Conservation (phyloP, 2,329 filamentous ascomycete species). For the Penicillium sp. region DNA sequence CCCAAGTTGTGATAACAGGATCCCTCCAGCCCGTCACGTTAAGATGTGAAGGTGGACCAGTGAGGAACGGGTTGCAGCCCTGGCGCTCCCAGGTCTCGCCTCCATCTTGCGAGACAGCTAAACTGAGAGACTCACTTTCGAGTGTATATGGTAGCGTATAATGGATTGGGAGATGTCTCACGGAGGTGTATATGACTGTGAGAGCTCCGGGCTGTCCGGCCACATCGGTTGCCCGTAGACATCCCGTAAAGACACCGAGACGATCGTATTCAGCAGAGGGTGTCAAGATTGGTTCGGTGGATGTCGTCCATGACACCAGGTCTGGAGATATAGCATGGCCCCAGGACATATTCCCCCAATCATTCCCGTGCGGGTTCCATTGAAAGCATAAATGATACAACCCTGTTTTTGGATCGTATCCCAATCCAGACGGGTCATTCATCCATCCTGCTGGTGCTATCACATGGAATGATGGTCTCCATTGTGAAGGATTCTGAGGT, state of each 20-base stretch:
- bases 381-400: constrained; percentile 45
- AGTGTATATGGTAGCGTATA: constrained; percentile 38
- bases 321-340: constrained; percentile 40
- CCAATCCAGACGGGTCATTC: constrained; percentile 46
- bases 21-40: constrained; percentile 45
- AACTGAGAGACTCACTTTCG: constrained; percentile 38
- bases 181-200: constrained; percentile 43
- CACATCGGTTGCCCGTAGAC: constrained; percentile 30
- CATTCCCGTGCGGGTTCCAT: constrained; percentile 43
- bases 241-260: constrained; percentile 45
- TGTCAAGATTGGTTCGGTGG: constrained; percentile 27
- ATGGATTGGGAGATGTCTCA: constrained; percentile 41
- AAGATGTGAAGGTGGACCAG: constrained; percentile 32
- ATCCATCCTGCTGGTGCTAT: constrained; percentile 42
- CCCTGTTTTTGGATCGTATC: constrained; percentile 39
- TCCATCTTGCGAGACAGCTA: constrained; percentile 39
- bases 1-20: constrained; percentile 34
- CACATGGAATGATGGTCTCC: constrained; percentile 38
- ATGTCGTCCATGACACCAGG: constrained; percentile 39
- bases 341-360: constrained; percentile 46
- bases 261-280: constrained; percentile 39
- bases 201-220: constrained; percentile 27
- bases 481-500: constrained; percentile 1
- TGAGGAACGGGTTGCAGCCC: constrained; percentile 39
- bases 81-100: constrained; percentile 39